These are phyloP conservation scores for Trebouxia sp. DNA, from an alignment of 139 green algal species.

Conservation along the genomic window DNA sequence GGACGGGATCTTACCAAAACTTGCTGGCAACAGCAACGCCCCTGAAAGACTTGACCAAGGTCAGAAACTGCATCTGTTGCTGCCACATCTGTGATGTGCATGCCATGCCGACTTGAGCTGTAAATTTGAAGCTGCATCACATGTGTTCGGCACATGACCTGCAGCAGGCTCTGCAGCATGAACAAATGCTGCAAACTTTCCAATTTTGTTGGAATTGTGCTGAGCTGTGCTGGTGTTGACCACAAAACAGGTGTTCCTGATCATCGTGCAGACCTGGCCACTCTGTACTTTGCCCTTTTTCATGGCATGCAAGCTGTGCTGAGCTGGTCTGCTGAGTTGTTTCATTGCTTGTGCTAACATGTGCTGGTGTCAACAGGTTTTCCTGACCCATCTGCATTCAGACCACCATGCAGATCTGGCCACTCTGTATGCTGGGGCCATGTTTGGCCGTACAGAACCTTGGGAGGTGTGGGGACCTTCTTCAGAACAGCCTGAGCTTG, in stretches of 20 bases:
- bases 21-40: constrained; percentile 40
- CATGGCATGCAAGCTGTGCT: background rate
- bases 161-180: background rate
- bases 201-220: background rate
- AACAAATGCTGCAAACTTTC: background rate
- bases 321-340: background rate
- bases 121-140: background rate
- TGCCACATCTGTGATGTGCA: background rate
- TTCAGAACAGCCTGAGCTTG: constrained; percentile 30
- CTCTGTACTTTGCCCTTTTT: constrained; percentile 32
- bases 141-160: background rate
- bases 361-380: constrained; percentile 30
- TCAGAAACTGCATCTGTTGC: background rate
- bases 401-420: constrained; percentile 55
- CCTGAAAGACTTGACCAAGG: constrained; percentile 19
- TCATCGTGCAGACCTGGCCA: constrained; percentile 51
- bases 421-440: constrained; percentile 46
- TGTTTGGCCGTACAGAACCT: constrained; percentile 46
- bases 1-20: constrained; percentile 45
- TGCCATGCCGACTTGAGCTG: no score
- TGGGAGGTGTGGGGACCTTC: constrained; percentile 49
- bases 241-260: constrained; percentile 45
- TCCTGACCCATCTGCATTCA: constrained; percentile 51
- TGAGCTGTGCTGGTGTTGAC: background rate
- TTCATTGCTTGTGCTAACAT: background rate